These are phyloP conservation scores for Euphorbia celastroides DNA, from an alignment of 441 rosid genomes.

Conservation along the genomic window DNA sequence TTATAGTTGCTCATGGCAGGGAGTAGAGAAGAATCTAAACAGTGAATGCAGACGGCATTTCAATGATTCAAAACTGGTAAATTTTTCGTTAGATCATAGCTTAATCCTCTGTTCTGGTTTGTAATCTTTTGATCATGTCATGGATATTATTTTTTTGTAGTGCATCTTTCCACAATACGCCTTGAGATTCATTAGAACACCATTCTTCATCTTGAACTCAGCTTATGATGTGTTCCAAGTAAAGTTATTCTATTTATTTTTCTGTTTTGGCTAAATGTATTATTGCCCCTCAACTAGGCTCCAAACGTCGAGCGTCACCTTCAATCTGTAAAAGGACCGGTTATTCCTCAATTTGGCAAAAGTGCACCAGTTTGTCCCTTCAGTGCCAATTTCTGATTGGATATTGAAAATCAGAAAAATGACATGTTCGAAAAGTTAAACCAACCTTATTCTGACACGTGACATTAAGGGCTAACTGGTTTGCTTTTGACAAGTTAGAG, in stretches of 20 bases:
- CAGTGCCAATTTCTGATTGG: no score
- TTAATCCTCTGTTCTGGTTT: background rate
- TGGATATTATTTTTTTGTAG: constrained; percentile 30
- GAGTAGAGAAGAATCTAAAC: constrained; percentile 52
- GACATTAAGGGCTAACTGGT: no score
- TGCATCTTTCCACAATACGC: constrained; percentile 84
- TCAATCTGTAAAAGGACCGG: no score
- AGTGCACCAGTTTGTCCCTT: no score
- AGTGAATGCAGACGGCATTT: constrained; percentile 44
- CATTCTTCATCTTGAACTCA: constrained; percentile 68
- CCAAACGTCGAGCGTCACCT: no score
- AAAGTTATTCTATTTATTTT: constrained; percentile 3
- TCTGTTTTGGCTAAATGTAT: no score
- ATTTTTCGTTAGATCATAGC: background rate
- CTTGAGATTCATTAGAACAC: constrained; percentile 52
- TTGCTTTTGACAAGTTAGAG: no score
- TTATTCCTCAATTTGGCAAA: no score
- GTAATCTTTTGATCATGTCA: background rate
- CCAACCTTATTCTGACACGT: no score
- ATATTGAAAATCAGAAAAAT: no score
- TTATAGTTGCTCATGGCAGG: constrained; percentile 40
- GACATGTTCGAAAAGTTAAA: no score
- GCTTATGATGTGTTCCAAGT: constrained; percentile 90
- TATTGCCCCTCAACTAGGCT: no score
- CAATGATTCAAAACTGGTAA: constrained; percentile 54